A percentile compares a stretch with the other conserved stretches of the same genome.
These are phyloP conservation scores for Musa schizocarpa DNA, from an alignment of 176 grass and related monocot species.

Conservation along the genomic window DNA sequence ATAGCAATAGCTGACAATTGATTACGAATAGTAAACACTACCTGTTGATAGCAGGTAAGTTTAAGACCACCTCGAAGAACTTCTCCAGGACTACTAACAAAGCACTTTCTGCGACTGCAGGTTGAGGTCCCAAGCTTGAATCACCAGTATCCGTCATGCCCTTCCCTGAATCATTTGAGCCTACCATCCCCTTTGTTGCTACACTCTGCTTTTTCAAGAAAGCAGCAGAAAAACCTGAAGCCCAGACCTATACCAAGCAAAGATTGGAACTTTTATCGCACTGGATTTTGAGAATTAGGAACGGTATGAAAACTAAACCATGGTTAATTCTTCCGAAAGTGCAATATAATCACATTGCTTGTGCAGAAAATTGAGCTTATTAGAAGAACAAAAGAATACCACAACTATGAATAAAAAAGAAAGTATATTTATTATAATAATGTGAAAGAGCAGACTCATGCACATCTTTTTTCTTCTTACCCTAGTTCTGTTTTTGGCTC, in stretches of 20 bases:
- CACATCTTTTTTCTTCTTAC: background rate
- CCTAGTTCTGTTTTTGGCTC: background rate
- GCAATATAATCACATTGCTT: background rate
- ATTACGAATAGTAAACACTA: background rate
- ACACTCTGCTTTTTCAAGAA: conserved; percentile 77
- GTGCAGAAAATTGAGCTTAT: too few relatives aligned
- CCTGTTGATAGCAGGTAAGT: conserved; percentile 72
- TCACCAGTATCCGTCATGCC: conserved; percentile 35
- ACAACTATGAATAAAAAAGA: too few relatives aligned
- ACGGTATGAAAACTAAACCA: background rate
- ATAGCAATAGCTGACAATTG: too few relatives aligned
- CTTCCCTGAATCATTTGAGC: conserved; percentile 20
- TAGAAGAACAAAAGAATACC: too few relatives aligned
- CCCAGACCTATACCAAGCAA: conserved; percentile 56
- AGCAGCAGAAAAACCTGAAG: conserved; percentile 87
- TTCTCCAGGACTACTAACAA: conserved; percentile 63
- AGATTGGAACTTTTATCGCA: background rate
- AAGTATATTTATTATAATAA: background rate
- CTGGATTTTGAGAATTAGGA: background rate
- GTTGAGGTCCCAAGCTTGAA: conserved; percentile 33
- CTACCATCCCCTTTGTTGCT: conserved; percentile 38
- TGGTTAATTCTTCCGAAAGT: background rate
- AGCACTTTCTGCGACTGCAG: conserved; percentile 44
- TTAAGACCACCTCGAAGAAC: conserved; percentile 57
- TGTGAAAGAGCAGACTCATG: background rate